phyloP scores from a whole-genome alignment of 164 flowering plant species.

The Aristolochia contorta region DNA sequence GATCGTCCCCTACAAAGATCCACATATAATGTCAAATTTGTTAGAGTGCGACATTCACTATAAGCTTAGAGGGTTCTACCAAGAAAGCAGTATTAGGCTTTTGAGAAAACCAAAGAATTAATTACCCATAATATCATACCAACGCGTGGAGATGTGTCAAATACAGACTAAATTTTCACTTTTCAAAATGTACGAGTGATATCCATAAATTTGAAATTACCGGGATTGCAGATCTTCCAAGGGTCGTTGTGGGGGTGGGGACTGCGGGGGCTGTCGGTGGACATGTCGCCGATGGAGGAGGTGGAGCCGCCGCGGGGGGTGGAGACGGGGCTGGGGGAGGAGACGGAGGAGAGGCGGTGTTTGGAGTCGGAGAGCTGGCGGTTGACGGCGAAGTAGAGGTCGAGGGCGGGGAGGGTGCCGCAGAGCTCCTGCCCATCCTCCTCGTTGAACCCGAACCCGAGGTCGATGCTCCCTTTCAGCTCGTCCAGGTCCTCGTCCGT shows the following conservation, averaged over 20 bases:
- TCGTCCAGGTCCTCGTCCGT: slow-evolving; percentile 82
- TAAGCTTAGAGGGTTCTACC: too few species aligned
- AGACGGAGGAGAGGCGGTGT: slow-evolving; percentile 38
- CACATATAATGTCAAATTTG: too few species aligned
- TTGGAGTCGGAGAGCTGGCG: slow-evolving; percentile 34
- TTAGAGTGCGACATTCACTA: too few species aligned
- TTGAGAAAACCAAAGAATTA: too few species aligned
- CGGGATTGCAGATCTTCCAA: slow-evolving; percentile 73
- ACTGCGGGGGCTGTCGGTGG: slow-evolving; percentile 44
- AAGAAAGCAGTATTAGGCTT: too few species aligned
- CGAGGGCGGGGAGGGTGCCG: slow-evolving; percentile 77
- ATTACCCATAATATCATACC: too few species aligned
- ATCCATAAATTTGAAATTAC: slow-evolving; percentile 14
- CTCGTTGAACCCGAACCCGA: slow-evolving; percentile 81
- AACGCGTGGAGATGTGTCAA: too few species aligned
- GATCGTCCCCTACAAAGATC: slow-evolving; percentile 53
- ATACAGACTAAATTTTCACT: too few species aligned
- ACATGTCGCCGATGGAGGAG: slow-evolving; percentile 17
- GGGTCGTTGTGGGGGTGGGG: slow-evolving; percentile 26
- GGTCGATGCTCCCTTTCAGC: slow-evolving; percentile 78
- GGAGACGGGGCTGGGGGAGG: slow-evolving; percentile 36
- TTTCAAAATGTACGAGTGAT: too few species aligned
- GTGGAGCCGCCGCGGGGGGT: slow-evolving; percentile 26
- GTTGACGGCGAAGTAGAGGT: slow-evolving; percentile 75
- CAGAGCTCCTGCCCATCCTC: slow-evolving; percentile 56